These are phyloP conservation scores for Yarrowia keelungensis DNA, from an alignment of 805 yeast genomes.

Conservation along the genomic window DNA sequence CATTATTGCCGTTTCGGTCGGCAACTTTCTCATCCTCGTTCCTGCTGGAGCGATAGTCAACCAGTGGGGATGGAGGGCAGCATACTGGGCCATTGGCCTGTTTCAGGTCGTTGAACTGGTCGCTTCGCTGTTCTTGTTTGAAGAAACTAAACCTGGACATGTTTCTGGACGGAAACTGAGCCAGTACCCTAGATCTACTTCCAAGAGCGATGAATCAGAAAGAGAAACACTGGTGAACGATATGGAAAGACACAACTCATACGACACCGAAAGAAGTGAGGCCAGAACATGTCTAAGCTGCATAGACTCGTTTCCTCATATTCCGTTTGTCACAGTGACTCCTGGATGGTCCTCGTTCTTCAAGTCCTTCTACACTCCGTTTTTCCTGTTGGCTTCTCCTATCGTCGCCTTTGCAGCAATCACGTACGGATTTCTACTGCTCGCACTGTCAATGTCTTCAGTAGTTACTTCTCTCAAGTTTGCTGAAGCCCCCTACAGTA, in stretches of 20 bases:
- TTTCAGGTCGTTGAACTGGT: constrained; percentile 40
- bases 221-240: constrained; percentile 3
- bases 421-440: constrained; percentile 35
- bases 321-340: constrained; percentile 21
- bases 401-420: constrained; percentile 39
- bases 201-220: not conserved
- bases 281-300: not conserved
- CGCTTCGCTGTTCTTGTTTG: constrained; percentile 41
- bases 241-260: constrained; percentile 1
- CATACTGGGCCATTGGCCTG: constrained; percentile 43
- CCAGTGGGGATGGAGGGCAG: constrained; percentile 45
- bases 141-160: constrained; percentile 42
- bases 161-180: not conserved
- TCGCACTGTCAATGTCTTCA: constrained; percentile 37
- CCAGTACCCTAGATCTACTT: not conserved
- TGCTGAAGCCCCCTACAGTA: constrained; percentile 37
- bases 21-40: constrained; percentile 44
- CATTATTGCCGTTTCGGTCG: constrained; percentile 44
- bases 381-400: constrained; percentile 17
- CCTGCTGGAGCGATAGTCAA: constrained; percentile 45
- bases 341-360: constrained; percentile 25
- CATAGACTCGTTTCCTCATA: not conserved
- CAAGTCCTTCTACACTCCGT: constrained; percentile 33
- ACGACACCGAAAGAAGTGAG: not conserved
- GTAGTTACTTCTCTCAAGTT: constrained; percentile 18